Base-by-base conservation (phyloP, 2,329 filamentous ascomycete species). In the Dothiorella sarmentorum region DNA sequence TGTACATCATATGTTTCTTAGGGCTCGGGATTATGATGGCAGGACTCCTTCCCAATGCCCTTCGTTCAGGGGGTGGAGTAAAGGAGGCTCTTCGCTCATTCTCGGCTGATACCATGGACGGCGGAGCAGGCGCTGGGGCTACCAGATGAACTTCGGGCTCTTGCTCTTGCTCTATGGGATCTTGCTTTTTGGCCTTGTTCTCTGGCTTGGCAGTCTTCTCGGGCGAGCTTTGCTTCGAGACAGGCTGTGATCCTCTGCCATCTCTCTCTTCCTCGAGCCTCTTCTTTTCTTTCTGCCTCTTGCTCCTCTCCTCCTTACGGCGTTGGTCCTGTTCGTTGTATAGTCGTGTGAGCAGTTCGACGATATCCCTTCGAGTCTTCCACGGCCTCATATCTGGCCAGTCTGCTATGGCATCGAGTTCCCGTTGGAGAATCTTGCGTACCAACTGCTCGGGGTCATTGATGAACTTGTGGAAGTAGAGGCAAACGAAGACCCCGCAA, bases 401-500 rank as follows among this genome's bases (percentile, higher is more conserved):
- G 58, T 85, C 80, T 18, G 70, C 70, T 1, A 76, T 63, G 3
- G 80, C 76, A 29, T 84, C 75, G 68, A 91, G 83, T 63, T 89
- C 81, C 38, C 80, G 83, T 24, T 78, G 80, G 4, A 96, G 76
- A 17, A 96, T 75, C 61, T 83, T 86, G 18, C 75, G 75, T 15
- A 89, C 79, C 63, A 95, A 94, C 0, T 69, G 71, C 62, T 90
- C 84, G 0, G 93, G 93, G 60, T 90, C 76, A 55, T 84, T 80
- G 15, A 95, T 80, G 63, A 99, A 96, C 63, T 89, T 85, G 63
- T 91, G 83, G 56, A 96, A 80, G 67, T 97, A 99, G 2, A 87
- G 88, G 3, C 97, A 77, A 3, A 97, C 77, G 65, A 89, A 99
- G 0, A 97, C 77, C 7, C 94, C 94, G 67, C 94, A 99, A 69